Evolutionary conservation across 345 rosid genomes (phyloP), one percentile per base, ranked within the genome.

Genomic region (Populus alba): DNA sequence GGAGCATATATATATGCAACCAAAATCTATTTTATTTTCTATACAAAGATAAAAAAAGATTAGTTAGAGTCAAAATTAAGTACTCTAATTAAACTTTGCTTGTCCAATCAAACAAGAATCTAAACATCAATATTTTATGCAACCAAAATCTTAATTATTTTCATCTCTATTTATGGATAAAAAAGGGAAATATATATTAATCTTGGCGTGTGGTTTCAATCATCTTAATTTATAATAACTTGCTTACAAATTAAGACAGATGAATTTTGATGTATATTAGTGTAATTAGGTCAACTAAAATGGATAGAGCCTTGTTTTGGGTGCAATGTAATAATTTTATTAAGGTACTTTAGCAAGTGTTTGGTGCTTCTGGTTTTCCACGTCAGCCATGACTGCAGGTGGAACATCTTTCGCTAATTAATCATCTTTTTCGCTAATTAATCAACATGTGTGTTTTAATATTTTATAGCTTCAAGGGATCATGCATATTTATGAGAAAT

Each of bases 121-220:
- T 29, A 72, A 65, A n/a, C 69, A 76, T 57, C 70, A 49, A 33
- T 33, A 33, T 17, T 39, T 69, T 27, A 69, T 57, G 35, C 76
- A n/a, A 73, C 77, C 81, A 15, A 45, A 65, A 78, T 27, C 8
- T 35, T 35, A 38, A 72, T 70, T 65, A 72, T 51, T 49, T 38
- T 51, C 62, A 47, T 16, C 43, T 71, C 39, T 37, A 38, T 43
- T 22, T 27, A 51, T 23, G 4, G 38, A n/a, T 20, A 2, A 33
- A 13, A 59, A 66, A 25, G 39, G 22, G 16, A 55, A 77, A 27
- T 29, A 41, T n/a, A 38, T 29, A 41, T n/a, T 22, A 55, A n/a
- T 68, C 75, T 33, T 77, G 78, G 74, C 87, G 82, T 84, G 87
- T 71, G 53, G 33, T 63, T 62, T 77, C 83, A 87, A 83, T 81